phyloP scores from a whole-genome alignment of 495 filamentous ascomycete species.

The Pseudevernia furfuracea region DNA sequence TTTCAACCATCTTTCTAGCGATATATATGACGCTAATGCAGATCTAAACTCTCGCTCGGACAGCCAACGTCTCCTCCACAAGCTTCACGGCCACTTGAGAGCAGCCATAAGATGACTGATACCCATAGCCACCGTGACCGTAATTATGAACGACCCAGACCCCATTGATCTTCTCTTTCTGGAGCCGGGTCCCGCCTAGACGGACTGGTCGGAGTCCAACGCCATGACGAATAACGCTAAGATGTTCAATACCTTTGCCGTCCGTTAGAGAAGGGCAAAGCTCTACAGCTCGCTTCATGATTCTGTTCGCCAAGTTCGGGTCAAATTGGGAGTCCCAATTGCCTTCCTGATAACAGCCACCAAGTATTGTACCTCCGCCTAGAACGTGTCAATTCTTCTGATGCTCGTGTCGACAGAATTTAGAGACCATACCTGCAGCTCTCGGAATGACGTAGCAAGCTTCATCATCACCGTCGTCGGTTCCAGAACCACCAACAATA shows the following conservation, averaged over 20 bases:
- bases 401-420: neutral
- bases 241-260: conserved; percentile 69
- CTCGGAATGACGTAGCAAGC: conserved; percentile 84
- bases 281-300: conserved; percentile 78
- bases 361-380: conserved; percentile 70
- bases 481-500: conserved; percentile 65
- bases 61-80: conserved; percentile 53
- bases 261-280: conserved; percentile 63
- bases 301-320: conserved; percentile 69
- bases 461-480: conserved; percentile 75
- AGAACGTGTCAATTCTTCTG: neutral
- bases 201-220: conserved; percentile 80
- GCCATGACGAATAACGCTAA: conserved; percentile 81
- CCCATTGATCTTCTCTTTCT: conserved; percentile 67
- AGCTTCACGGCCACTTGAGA: conserved; percentile 60
- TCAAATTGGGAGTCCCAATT: conserved; percentile 80
- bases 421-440: conserved; percentile 51
- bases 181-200: conserved; percentile 68
- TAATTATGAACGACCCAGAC: conserved; percentile 88
- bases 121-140: conserved; percentile 89
- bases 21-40: neutral
- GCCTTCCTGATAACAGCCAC: conserved; percentile 76
- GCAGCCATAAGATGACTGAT: conserved; percentile 84
- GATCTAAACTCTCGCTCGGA: conserved; percentile 16
- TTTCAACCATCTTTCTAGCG: neutral